Evolutionary conservation across 2,329 filamentous ascomycete species (phyloP), one percentile per base, ranked within the genome.

Genomic region (Purpureocillium takamizusanense): DNA sequence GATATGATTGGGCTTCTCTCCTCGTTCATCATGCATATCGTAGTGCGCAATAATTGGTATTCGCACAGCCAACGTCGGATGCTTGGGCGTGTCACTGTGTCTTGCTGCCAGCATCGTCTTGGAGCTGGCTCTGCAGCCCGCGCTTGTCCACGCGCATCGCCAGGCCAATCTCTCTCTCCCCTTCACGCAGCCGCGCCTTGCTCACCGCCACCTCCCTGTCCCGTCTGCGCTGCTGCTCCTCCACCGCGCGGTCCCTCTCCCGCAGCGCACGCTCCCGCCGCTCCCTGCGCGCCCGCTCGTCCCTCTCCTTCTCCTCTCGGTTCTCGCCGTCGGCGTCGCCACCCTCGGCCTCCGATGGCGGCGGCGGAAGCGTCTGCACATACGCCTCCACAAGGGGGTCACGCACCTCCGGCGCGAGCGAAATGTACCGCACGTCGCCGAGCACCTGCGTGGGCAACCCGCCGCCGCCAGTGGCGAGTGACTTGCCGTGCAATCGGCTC

Each of bases 101-200:
- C 21, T 25, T 5, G 6, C 21, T 10, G 21, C 21, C 21, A 25
- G 6, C 21, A 6, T 10, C 21, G 6, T 25, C 21, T 10, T 25
- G 21, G 21, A 85, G 51, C 53, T 86, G 79, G 17, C 70, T 73
- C 51, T 76, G 73, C 46, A 86, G 45, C 0, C 81, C 83, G 42
- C 70, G 74, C 57, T 81, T 85, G 1, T 74, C 72, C 11, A 86
- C 71, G 42, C 71, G 72, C 78, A 86, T 82, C 1, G 83, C 83
- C 45, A 68, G 65, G 51, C 83, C 74, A 39, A 87, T 60, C 51
- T 85, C 79, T 45, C 70, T 66, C 59, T 86, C 81, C 46, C 81
- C 79, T 41, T 84, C 80, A 28, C 76, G 63, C 36, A 86, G 50
- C 33, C 71, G 61, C 0, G 76, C 77, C 49, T 75, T 81, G 15